Conservation (phyloP, 169 alveolate genomes). For the Plasmodium relictum region DNA sequence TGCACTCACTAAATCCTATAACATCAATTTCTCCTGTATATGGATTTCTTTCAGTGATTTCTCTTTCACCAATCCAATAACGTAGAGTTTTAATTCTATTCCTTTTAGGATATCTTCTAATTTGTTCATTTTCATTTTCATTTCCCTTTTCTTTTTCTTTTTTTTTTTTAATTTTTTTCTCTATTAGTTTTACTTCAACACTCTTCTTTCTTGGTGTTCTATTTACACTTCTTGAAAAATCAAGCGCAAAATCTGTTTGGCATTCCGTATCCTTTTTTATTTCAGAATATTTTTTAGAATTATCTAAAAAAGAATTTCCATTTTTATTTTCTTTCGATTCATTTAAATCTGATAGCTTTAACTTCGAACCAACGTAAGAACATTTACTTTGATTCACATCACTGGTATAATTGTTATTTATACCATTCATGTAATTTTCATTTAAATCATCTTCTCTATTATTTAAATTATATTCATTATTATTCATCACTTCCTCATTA, state of each 20-base stretch:
- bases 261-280: slow-evolving; percentile 48
- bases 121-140: not conserved
- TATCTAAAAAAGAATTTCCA: not conserved
- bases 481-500: not conserved
- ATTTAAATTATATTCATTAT: not conserved
- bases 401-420: not conserved
- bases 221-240: slow-evolving; percentile 41
- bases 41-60: slow-evolving; percentile 53
- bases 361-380: not conserved
- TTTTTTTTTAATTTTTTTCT: slow-evolving; percentile 32
- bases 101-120: slow-evolving; percentile 60
- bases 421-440: not conserved
- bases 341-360: slow-evolving; percentile 26
- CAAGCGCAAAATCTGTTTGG: slow-evolving; percentile 42
- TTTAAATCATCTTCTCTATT: not conserved
- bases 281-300: slow-evolving; percentile 21
- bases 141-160: slow-evolving; percentile 23
- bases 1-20: slow-evolving; percentile 63
- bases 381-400: not conserved
- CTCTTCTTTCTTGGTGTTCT: slow-evolving; percentile 72
- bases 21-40: slow-evolving; percentile 73
- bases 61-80: slow-evolving; percentile 75
- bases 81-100: slow-evolving; percentile 61
- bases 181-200: slow-evolving; percentile 54
- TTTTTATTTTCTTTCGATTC: slow-evolving; percentile 1